Evolutionary conservation across 345 rosid species (phyloP), one percentile per base, ranked within the genome.

Genomic region (Rhizophora apiculata): DNA sequence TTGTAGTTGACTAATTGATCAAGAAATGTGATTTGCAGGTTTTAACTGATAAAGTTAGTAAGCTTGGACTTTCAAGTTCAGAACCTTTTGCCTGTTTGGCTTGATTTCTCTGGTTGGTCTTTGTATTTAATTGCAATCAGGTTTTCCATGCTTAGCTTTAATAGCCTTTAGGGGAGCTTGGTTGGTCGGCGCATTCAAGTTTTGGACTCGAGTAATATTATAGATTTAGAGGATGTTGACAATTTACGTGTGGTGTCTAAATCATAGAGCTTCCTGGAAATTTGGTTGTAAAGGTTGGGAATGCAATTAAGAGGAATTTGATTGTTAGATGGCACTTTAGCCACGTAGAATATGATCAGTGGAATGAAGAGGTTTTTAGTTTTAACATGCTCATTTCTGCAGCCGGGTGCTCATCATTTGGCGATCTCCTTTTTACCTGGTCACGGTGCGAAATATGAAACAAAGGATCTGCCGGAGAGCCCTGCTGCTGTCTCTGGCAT

Each of bases 401-500:
- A 87, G 85, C 57, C 70, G 48, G 86, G 78, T 46, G 81, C 71
- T 13, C 73, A 75, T 64, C 80, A 81, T 54, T 57, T 51, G n/a
- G 85, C 77, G 30, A 36, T 76, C 55, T 75, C 85, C 13, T 81
- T 75, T 70, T 59, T 74, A 32, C 72, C 76, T 60, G 72, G 65
- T 77, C 68, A 71, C 9, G 77, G 69, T 20, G 81, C 27, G 77
- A 82, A 80, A 61, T 22, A 31, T 62, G 59, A 82, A 51, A 70
- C 69, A 60, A 83, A 79, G 68, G 87, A 85, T 82, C 81, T 74
- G 11, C 63, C 68, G 63, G 76, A 74, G 73, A 81, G 81, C 74
- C 85, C 88, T 37, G 43, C 68, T 60, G 84, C 86, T 4, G 73
- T 74, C 20, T 66, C 85, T 60, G 76, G 80, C 52, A 26, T 69